A percentile compares a stretch with the other conserved stretches of the same genome.
Evolutionary conservation across 768 basidiomycete genomes (phyloP).

Genomic region (Pholiota microspora): DNA sequence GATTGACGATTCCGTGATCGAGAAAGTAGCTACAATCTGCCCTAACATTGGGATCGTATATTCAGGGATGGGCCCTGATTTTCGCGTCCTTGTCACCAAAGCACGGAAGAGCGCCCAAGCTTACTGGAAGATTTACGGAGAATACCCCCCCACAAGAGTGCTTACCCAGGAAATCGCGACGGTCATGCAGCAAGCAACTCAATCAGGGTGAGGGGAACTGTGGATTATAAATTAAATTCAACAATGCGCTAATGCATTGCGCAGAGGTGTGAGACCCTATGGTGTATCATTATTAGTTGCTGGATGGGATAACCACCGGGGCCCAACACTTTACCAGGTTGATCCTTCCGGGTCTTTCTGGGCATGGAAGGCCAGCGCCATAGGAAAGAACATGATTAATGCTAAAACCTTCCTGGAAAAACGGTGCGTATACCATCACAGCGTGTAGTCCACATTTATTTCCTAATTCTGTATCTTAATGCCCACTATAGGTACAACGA

Average conservation of each 20-base stretch:
- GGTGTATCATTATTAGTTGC: slow-evolving; percentile 97
- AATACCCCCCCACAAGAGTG: slow-evolving; percentile 96
- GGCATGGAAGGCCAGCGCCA: slow-evolving; percentile 99
- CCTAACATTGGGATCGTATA: slow-evolving; percentile 99
- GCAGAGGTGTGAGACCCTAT: slow-evolving; percentile 96
- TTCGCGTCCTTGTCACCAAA: slow-evolving; percentile 88
- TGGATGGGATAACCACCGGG: slow-evolving; percentile 94
- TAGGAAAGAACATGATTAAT: slow-evolving; percentile 99
- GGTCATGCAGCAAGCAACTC: slow-evolving; percentile 98
- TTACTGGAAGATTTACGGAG: slow-evolving; percentile 99
- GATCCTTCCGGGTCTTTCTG: slow-evolving; percentile 99
- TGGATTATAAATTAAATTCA: slow-evolving; percentile 13
- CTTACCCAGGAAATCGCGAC: slow-evolving; percentile 97
- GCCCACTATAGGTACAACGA: slow-evolving; percentile 82
- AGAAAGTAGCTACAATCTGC: slow-evolving; percentile 96
- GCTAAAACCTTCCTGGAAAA: slow-evolving; percentile 99
- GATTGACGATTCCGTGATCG: slow-evolving; percentile 96
- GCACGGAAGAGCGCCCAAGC: slow-evolving; percentile 98
- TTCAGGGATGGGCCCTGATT: slow-evolving; percentile 99
- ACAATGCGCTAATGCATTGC: slow-evolving; percentile 29
- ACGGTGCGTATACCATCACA: slow-evolving; percentile 54
- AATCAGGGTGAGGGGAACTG: slow-evolving; percentile 76
- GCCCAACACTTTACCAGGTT: slow-evolving; percentile 96
- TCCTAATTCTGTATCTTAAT: slow-evolving; percentile 19
- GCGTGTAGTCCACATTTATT: slow-evolving; percentile 14